Percentiles rank a stretch among this genome's conserved stretches.
Evolutionary conservation across 2,329 filamentous ascomycete species (phyloP).

Genomic region (Nothomitra cinnamomea): DNA sequence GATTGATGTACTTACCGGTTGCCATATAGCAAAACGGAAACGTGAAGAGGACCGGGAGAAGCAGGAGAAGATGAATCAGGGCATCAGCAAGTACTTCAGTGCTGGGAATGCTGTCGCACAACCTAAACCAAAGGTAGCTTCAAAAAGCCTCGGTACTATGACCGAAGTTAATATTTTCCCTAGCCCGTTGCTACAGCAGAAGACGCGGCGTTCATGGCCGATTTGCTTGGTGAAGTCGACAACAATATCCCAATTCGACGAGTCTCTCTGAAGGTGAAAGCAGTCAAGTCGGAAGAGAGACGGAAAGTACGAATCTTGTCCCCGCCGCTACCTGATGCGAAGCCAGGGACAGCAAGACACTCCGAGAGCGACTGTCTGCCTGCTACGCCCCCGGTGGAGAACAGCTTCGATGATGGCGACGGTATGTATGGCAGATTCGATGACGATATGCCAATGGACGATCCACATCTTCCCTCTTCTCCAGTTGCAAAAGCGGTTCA

Average conservation of each 20-base stretch:
- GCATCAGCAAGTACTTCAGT: constrained; percentile 90
- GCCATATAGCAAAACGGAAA: constrained; percentile 63
- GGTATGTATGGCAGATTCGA: constrained; percentile 32
- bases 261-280: constrained; percentile 35
- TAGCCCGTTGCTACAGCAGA: constrained; percentile 69
- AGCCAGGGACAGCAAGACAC: constrained; percentile 18
- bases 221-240: constrained; percentile 76
- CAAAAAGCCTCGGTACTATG: background rate
- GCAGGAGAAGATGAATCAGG: constrained; percentile 72
- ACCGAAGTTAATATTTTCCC: constrained; percentile 1
- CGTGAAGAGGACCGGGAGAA: constrained; percentile 75
- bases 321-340: constrained; percentile 42
- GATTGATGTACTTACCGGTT: background rate
- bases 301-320: constrained; percentile 69
- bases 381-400: constrained; percentile 23
- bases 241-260: constrained; percentile 47
- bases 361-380: constrained; percentile 28
- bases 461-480: constrained; percentile 63
- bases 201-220: constrained; percentile 73
- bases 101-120: constrained; percentile 47
- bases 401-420: constrained; percentile 35
- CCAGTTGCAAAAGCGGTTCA: constrained; percentile 65
- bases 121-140: constrained; percentile 61
- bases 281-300: constrained; percentile 56
- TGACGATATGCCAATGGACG: constrained; percentile 64